Percentiles rank a stretch among this genome's conserved stretches.
phyloP scores from a whole-genome alignment of 2,329 filamentous ascomycete genomes.

The Epichloe gansuensis region DNA sequence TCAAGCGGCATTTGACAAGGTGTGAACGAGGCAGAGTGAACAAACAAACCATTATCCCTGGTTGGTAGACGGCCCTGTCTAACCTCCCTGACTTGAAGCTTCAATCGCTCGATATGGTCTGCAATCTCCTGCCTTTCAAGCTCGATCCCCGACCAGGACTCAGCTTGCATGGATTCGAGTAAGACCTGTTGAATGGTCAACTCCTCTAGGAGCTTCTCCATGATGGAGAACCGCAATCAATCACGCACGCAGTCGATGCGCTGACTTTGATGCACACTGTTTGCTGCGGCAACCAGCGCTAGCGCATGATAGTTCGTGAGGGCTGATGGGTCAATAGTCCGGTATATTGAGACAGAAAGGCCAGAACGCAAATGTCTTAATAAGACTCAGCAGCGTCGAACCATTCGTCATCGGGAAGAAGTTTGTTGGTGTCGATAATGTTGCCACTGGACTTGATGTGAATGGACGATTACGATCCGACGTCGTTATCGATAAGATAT shows the following conservation, averaged over 20 bases:
- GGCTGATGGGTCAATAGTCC: too few relatives aligned
- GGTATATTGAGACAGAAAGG: not conserved
- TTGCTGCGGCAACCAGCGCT: not conserved
- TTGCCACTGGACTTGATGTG: not conserved
- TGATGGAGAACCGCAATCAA: conserved; percentile 3
- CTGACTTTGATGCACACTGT: conserved; percentile 2
- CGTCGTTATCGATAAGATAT: not conserved
- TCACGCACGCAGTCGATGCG: conserved; percentile 6
- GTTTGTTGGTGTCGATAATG: not conserved
- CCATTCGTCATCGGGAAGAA: not conserved
- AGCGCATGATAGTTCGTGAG: not conserved
- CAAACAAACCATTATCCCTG: not conserved
- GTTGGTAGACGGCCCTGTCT: conserved; percentile 1
- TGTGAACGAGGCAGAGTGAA: not conserved
- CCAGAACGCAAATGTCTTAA: not conserved
- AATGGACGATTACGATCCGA: not conserved
- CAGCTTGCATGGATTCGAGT: conserved; percentile 25
- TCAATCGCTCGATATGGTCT: conserved; percentile 16
- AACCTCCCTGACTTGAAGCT: conserved; percentile 14
- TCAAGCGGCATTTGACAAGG: not conserved
- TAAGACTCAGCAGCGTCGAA: not conserved
- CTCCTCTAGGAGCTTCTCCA: conserved; percentile 25
- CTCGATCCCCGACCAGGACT: conserved; percentile 17
- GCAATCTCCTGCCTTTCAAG: conserved; percentile 6
- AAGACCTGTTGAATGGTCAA: conserved; percentile 30